Percentiles rank a stretch among this genome's conserved stretches.
phyloP scores from a whole-genome alignment of 805 yeast species.

The Candida piceae region DNA sequence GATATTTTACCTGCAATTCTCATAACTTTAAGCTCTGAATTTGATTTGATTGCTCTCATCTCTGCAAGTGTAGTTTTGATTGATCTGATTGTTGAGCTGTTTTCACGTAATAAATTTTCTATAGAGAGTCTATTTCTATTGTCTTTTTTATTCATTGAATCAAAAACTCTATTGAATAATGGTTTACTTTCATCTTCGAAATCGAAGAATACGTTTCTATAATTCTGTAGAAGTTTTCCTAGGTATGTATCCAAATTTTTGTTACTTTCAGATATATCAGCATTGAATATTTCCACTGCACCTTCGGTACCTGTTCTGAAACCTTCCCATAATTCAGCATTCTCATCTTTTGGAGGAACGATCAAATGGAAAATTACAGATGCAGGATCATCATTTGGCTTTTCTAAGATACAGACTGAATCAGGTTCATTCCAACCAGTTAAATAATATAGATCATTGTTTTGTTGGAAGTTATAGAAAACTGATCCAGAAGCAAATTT shows the following conservation, averaged over 20 bases:
- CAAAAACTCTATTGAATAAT: slow-evolving; percentile 19
- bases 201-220: slow-evolving; percentile 55
- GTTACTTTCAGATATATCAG: slow-evolving; percentile 63
- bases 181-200: slow-evolving; percentile 12
- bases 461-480: slow-evolving; percentile 88
- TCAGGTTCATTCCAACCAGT: slow-evolving; percentile 94
- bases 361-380: slow-evolving; percentile 66
- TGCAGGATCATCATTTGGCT: slow-evolving; percentile 46
- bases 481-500: slow-evolving; percentile 88
- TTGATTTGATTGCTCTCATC: slow-evolving; percentile 68
- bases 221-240: slow-evolving; percentile 41
- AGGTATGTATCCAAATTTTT: slow-evolving; percentile 40
- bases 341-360: slow-evolving; percentile 77
- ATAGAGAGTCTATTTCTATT: slow-evolving; percentile 15
- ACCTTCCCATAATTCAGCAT: slow-evolving; percentile 93
- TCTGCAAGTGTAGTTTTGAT: slow-evolving; percentile 38
- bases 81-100: slow-evolving; percentile 38
- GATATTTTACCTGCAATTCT: slow-evolving; percentile 79
- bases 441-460: slow-evolving; percentile 78
- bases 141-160: slow-evolving; percentile 10
- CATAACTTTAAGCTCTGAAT: slow-evolving; percentile 72
- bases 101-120: slow-evolving; percentile 21
- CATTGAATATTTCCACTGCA: slow-evolving; percentile 78
- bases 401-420: slow-evolving; percentile 63
- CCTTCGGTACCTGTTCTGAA: slow-evolving; percentile 83